phyloP scores from a whole-genome alignment of 768 basidiomycete genomes.

The Auriculariales sp. region DNA sequence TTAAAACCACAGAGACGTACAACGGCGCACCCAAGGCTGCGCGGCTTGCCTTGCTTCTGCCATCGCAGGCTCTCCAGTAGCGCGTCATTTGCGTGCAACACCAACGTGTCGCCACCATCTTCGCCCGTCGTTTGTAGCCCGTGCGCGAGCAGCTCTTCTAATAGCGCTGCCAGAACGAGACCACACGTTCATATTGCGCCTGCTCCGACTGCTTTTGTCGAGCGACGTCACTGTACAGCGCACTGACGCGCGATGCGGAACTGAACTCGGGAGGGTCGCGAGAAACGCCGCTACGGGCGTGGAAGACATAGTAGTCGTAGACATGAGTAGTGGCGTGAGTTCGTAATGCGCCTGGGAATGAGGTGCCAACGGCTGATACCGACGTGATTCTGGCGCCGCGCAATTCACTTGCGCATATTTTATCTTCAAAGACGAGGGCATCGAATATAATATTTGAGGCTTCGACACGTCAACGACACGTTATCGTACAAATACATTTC shows the following conservation, averaged over 20 bases:
- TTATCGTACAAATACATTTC: too few species aligned
- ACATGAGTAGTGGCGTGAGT: too few species aligned
- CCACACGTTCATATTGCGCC: slow-evolving; percentile 60
- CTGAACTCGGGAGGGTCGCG: slow-evolving; percentile 9
- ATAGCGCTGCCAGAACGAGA: slow-evolving; percentile 75
- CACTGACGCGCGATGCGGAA: slow-evolving; percentile 16
- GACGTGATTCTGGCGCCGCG: too few species aligned
- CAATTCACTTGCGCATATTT: too few species aligned
- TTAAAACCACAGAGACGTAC: slow-evolving; percentile 53
- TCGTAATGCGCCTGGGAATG: too few species aligned
- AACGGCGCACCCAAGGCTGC: slow-evolving; percentile 54
- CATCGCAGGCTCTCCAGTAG: slow-evolving; percentile 47
- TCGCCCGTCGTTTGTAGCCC: slow-evolving; percentile 41
- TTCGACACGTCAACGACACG: too few species aligned
- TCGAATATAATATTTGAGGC: too few species aligned
- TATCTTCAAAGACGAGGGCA: too few species aligned
- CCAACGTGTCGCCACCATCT: slow-evolving; percentile 33
- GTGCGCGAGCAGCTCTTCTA: slow-evolving; percentile 43
- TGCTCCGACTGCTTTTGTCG: slow-evolving; percentile 77
- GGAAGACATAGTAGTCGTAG: too few species aligned
- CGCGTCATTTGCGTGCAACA: slow-evolving; percentile 38
- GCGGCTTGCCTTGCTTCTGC: slow-evolving; percentile 61
- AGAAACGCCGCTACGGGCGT: slow-evolving; percentile 3
- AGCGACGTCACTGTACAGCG: slow-evolving; percentile 80
- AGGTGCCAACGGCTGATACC: too few species aligned